Evolutionary conservation across 2,329 filamentous ascomycete genomes (phyloP), one percentile per base, ranked within the genome.

Genomic region (Aspergillus brunneoviolaceus): DNA sequence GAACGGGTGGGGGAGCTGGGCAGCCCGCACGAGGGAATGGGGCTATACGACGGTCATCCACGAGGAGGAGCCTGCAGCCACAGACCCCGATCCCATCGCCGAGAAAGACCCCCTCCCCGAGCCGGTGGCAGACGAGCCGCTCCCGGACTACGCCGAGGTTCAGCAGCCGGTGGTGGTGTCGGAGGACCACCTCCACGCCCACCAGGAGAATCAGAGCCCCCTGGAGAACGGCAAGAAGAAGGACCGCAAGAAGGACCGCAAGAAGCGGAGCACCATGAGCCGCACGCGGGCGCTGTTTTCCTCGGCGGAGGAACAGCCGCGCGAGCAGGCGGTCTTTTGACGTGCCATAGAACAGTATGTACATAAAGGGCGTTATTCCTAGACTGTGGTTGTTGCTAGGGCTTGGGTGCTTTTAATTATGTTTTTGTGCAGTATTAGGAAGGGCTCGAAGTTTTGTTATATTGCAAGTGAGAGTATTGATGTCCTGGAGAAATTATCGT

Each of bases 271-370:
- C 39, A 45, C 39, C 14, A 45, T 45, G 39, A 45, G 39, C 16
- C 39, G 39, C 4, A 55, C 48, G 45, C 42, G 53, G n/a, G 25
- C 53, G 53, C 19, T 55, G 42, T 55, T 55, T 25, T 55, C 53
- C 12, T 55, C 53, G 14, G 29, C 53, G 7, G 53, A 55, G 42
- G 53, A 55, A 42, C 27, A 45, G 25, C 47, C 47, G 45, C 27
- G 42, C 9, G 53, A 55, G 53, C 45, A 55, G 42, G 45, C 53
- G 10, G 53, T 29, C 1, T 55, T 48, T 9, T 55, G 23, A 23
- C 23, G 23, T 23, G 23, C 23, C 4, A 4, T 23, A 23, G 23
- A 23, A 23, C 3, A 14, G 25, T 19, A 47, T 47, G 42, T 27
- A 31, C 9, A 31, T 55, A 21, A 12, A 12, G 14, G 45, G 27